A percentile compares a stretch with the other conserved stretches of the same genome.
These are phyloP conservation scores for Fusarium lateritium DNA, from an alignment of 2,329 filamentous ascomycete genomes.

Conservation along the genomic window DNA sequence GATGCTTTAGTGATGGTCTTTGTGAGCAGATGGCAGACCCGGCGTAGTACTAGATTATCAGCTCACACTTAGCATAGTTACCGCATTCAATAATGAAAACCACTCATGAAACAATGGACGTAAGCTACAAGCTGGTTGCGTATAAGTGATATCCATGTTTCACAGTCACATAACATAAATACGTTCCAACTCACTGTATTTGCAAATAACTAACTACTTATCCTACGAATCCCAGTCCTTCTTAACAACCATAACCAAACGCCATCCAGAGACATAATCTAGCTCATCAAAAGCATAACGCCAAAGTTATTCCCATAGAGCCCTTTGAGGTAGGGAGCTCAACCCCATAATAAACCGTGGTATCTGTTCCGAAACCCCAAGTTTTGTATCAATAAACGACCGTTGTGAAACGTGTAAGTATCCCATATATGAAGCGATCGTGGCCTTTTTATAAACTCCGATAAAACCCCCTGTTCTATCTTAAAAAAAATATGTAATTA, in stretches of 20 bases:
- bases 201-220: neutral
- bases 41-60: too few species aligned
- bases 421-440: constrained; percentile 40
- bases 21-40: too few species aligned
- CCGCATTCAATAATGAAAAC: too few species aligned
- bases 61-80: too few species aligned
- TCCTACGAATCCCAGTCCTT: neutral
- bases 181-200: too few species aligned
- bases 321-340: constrained; percentile 24
- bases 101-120: too few species aligned
- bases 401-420: constrained; percentile 39
- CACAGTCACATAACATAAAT: too few species aligned
- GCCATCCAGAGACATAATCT: constrained; percentile 9
- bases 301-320: constrained; percentile 10
- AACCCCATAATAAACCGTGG: constrained; percentile 35
- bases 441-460: constrained; percentile 45
- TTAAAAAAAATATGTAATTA: constrained; percentile 34
- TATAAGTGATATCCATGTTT: too few species aligned
- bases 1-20: too few species aligned
- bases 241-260: neutral
- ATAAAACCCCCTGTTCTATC: constrained; percentile 38
- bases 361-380: constrained; percentile 42
- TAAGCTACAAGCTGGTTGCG: too few species aligned
- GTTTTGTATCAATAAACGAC: constrained; percentile 34
- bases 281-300: constrained; percentile 26